These are phyloP conservation scores for Erucastrum elatum DNA, from an alignment of 345 rosid genomes.

Conservation along the genomic window DNA sequence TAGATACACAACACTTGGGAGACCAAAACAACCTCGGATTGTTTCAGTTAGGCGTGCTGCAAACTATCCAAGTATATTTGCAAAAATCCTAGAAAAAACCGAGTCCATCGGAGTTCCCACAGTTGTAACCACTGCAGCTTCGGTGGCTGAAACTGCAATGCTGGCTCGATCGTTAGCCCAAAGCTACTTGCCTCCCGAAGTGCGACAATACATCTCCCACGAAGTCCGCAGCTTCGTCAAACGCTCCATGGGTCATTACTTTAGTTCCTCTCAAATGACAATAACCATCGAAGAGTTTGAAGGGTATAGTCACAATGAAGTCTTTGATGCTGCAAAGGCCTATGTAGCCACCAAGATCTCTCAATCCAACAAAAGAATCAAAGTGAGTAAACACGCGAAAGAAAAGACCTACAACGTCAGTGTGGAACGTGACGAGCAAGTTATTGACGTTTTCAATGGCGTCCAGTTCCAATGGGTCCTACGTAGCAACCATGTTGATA, in stretches of 20 bases:
- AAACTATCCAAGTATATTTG: neutral
- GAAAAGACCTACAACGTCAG: conserved; percentile 47
- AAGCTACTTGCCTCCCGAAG: conserved; percentile 44
- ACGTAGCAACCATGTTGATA: conserved; percentile 42
- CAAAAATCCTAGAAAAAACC: neutral
- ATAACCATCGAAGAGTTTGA: conserved; percentile 49
- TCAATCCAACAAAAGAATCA: conserved; percentile 42
- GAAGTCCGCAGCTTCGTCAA: conserved; percentile 2
- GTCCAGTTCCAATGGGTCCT: conserved; percentile 55
- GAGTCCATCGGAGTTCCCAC: neutral
- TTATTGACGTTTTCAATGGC: conserved; percentile 50
- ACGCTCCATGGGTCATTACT: conserved; percentile 36
- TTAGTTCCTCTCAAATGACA: conserved; percentile 48
- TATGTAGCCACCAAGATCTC: conserved; percentile 47
- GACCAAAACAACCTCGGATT: neutral
- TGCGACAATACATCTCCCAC: conserved; percentile 36
- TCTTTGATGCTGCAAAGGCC: conserved; percentile 51
- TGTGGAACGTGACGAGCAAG: conserved; percentile 53
- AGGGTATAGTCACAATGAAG: conserved; percentile 46
- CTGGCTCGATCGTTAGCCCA: conserved; percentile 46
- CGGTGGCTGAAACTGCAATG: conserved; percentile 54
- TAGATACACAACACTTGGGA: neutral
- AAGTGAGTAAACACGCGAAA: conserved; percentile 56
- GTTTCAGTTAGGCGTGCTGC: neutral
- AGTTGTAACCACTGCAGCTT: conserved; percentile 52